These are phyloP conservation scores for Dendrobium huoshanense DNA, from an alignment of 106 monocot genomes.

Conservation along the genomic window DNA sequence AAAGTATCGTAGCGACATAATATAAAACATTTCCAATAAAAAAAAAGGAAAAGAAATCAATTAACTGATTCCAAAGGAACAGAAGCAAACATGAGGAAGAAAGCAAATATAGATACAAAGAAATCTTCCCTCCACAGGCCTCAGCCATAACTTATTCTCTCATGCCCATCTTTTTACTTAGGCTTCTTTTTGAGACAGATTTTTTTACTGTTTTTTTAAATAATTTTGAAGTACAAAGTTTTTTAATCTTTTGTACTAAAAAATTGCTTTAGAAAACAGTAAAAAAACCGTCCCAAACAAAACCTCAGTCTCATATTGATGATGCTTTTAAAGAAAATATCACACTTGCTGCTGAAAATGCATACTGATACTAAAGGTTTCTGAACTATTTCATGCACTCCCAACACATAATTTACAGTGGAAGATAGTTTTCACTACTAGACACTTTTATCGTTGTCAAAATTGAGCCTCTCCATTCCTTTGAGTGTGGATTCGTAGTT, in stretches of 20 bases:
- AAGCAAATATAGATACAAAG: not conserved
- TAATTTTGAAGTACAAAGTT: too few relatives aligned
- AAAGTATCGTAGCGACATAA: too few relatives aligned
- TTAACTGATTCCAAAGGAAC: not conserved
- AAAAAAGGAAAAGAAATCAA: not conserved
- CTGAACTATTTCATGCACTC: constrained; percentile 1
- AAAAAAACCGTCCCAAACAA: too few relatives aligned
- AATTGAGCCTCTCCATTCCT: constrained; percentile 38
- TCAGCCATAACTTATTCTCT: not conserved
- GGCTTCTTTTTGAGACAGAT: too few relatives aligned
- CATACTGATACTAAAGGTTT: too few relatives aligned
- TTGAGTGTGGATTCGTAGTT: constrained; percentile 45
- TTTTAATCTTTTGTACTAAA: too few relatives aligned
- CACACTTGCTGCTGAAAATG: not conserved
- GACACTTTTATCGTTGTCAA: constrained; percentile 24
- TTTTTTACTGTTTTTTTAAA: too few relatives aligned
- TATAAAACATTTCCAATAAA: not conserved
- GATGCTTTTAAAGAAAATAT: not conserved
- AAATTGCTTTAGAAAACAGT: too few relatives aligned
- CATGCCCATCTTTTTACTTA: too few relatives aligned
- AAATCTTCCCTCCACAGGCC: not conserved
- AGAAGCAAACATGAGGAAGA: not conserved
- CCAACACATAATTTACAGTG: not conserved
- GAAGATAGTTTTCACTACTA: not conserved
- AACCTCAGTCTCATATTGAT: too few relatives aligned